Base-by-base conservation (phyloP, 108 stramenopile genomes). In the Nitzschia putrida region DNA sequence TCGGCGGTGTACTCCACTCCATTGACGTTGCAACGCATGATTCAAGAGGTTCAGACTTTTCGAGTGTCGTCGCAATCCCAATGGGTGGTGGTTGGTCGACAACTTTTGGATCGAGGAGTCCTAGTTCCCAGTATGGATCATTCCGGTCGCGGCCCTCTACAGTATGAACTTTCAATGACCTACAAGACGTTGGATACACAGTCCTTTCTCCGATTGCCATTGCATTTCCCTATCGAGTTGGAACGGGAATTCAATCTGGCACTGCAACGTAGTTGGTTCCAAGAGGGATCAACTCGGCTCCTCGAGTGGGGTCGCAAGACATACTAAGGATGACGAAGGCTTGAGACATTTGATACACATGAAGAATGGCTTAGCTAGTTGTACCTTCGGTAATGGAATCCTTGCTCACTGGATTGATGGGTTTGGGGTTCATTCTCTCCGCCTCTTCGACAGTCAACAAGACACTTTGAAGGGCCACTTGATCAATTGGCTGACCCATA, bases 401-500 rank as follows among this genome's bases (percentile, higher is more conserved):
- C 14, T 40, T 14, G n/a, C 14, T 40, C 1, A 5, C 20, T 34
- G 29, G 1, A 34, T 34, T 34, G 29, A 34, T 34, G 29, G 29
- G 29, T 34, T 34, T 49, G 42, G 82, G 84, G 61, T 82, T 86
- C 85, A 91, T 84, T 20, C 58, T 45, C 57, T 87, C 78, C 3
- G 90, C 86, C 69, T 92, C 91, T 54, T 93, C 94, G 24, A 91
- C 60, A 40, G 88, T 88, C 42, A 95, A 66, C 51, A 95, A 58
- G 14, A 95, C 94, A 50, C 88, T 86, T 57, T 95, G 90, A 57
- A 95, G 59, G 22, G 89, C 88, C 23, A 76, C 71, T 69, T 96
- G 91, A 56, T 97, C 96, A 39, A 97, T 84, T 9, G 97, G 97
- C 69, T 99, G 99, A 12, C 96, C 95, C 97, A 99, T 97, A 12